Percentiles rank a stretch among this genome's conserved stretches.
Evolutionary conservation across 108 stramenopile genomes (phyloP).

Genomic region (Pseudonitzschia multiseries): DNA sequence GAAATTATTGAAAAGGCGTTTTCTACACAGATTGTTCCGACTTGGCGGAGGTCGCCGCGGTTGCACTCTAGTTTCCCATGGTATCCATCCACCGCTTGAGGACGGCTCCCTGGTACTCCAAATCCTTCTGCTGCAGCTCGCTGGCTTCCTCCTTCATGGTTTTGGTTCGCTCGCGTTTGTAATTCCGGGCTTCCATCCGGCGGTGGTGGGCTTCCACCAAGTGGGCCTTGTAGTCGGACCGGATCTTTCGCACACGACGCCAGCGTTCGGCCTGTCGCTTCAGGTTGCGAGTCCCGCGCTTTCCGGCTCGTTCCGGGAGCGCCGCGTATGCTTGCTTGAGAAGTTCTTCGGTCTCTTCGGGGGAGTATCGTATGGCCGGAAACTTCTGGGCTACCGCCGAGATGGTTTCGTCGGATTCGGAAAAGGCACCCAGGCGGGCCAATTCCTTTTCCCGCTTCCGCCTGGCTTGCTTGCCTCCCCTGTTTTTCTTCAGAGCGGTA

Average conservation of each 20-base stretch:
- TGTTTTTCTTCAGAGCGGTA: slow-evolving; percentile 45
- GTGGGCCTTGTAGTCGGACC: slow-evolving; percentile 55
- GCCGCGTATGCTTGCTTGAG: slow-evolving; percentile 70
- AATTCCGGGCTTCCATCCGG: slow-evolving; percentile 67
- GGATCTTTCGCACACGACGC: slow-evolving; percentile 57
- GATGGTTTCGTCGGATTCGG: slow-evolving; percentile 16
- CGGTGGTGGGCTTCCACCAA: slow-evolving; percentile 52
- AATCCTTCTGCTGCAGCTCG: slow-evolving; percentile 44
- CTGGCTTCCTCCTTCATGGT: slow-evolving; percentile 47
- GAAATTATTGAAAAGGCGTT: no score
- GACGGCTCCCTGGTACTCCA: slow-evolving; percentile 63
- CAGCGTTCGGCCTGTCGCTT: slow-evolving; percentile 66
- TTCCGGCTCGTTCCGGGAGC: slow-evolving; percentile 69
- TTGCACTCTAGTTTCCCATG: not conserved
- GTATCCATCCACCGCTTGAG: slow-evolving; percentile 54
- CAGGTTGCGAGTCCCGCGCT: slow-evolving; percentile 72
- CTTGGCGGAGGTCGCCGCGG: no score
- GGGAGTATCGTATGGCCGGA: slow-evolving; percentile 72
- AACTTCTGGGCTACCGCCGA: slow-evolving; percentile 32
- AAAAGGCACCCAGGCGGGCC: slow-evolving; percentile 24
- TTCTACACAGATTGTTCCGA: not conserved
- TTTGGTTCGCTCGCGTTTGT: slow-evolving; percentile 45
- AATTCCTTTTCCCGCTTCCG: slow-evolving; percentile 48
- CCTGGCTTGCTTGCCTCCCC: slow-evolving; percentile 61
- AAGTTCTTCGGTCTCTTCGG: slow-evolving; percentile 81